A percentile compares a stretch with the other conserved stretches of the same genome.
These are phyloP conservation scores for Tulasnella sp. DNA, from an alignment of 768 basidiomycete genomes.

Conservation along the genomic window DNA sequence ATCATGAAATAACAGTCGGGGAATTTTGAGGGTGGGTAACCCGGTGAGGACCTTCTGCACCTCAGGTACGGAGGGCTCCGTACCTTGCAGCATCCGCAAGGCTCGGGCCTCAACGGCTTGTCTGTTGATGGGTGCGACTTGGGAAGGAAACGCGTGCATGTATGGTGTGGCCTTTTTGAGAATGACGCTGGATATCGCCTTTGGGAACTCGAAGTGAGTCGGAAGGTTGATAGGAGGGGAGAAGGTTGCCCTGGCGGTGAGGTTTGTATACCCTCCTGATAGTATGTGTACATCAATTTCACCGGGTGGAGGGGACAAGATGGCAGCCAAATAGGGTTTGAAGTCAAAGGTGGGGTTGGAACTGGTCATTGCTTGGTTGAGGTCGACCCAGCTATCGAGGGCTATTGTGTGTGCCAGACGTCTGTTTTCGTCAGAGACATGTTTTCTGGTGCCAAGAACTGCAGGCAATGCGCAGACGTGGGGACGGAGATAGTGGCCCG, in stretches of 20 bases:
- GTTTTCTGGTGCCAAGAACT: too few relatives aligned
- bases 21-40: not conserved
- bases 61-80: not conserved
- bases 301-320: not conserved
- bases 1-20: constrained; percentile 5
- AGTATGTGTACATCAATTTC: not conserved
- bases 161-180: constrained; percentile 6
- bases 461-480: too few relatives aligned
- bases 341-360: not conserved
- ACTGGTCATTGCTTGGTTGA: too few relatives aligned
- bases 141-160: not conserved
- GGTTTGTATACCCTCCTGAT: constrained; percentile 15
- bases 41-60: not conserved
- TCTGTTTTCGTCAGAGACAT: too few relatives aligned
- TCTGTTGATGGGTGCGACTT: not conserved
- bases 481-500: too few relatives aligned
- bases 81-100: not conserved
- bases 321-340: not conserved
- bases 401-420: too few relatives aligned
- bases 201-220: not conserved
- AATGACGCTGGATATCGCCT: not conserved
- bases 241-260: not conserved
- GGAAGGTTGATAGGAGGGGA: not conserved
- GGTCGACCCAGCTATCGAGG: too few relatives aligned
- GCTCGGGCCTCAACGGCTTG: constrained; percentile 5